phyloP scores from a whole-genome alignment of 495 filamentous ascomycete genomes.

The Talaromyces trachyspermus region DNA sequence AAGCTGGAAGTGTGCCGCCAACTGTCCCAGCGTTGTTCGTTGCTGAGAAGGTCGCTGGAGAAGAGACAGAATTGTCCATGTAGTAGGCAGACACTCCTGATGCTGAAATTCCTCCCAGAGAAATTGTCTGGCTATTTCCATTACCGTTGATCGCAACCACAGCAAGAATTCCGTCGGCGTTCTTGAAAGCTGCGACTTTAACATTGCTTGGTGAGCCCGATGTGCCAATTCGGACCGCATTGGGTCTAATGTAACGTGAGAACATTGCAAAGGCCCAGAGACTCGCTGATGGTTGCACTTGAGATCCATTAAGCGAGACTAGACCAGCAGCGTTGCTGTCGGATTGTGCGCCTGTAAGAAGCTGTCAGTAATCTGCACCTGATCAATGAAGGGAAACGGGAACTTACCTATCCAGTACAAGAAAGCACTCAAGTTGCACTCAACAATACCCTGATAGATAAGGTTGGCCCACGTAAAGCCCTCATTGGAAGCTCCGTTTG shows the following conservation, averaged over 20 bases:
- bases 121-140: background rate
- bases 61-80: background rate
- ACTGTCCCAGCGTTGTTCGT: background rate
- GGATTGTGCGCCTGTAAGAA: constrained; percentile 1
- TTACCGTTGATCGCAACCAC: constrained; percentile 38
- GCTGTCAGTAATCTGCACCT: background rate
- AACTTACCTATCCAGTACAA: constrained; percentile 44
- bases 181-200: constrained; percentile 36
- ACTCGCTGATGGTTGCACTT: background rate
- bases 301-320: background rate
- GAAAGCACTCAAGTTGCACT: constrained; percentile 38
- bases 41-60: background rate
- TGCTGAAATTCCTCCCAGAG: constrained; percentile 1
- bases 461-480: constrained; percentile 50
- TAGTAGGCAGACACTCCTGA: background rate
- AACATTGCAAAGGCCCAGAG: constrained; percentile 46
- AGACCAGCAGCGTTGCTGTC: constrained; percentile 4
- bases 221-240: constrained; percentile 34
- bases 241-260: constrained; percentile 34
- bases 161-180: constrained; percentile 34
- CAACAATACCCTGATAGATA: constrained; percentile 36
- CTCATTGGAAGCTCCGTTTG: constrained; percentile 36
- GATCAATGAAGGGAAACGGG: background rate
- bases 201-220: constrained; percentile 21
- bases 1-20: background rate